Evolutionary conservation across 2,329 filamentous ascomycete genomes (phyloP).

Genomic region (Hypomyces perniciosus): DNA sequence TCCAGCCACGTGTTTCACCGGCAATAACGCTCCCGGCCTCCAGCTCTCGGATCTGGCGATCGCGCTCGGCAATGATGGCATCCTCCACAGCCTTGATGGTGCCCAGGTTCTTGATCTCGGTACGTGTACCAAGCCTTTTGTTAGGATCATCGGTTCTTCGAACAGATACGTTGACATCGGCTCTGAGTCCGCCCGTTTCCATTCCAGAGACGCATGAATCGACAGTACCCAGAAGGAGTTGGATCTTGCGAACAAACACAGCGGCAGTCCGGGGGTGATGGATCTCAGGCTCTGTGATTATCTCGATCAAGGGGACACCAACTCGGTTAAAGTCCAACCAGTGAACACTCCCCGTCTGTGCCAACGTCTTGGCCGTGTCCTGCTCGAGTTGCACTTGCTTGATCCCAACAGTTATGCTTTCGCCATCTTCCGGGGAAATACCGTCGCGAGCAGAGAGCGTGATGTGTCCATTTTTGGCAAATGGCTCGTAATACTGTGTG

Average conservation of each 20-base stretch:
- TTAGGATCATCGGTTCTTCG: conserved; percentile 45
- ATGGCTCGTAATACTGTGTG: conserved; percentile 83
- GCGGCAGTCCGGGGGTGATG: conserved; percentile 83
- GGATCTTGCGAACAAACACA: conserved; percentile 82
- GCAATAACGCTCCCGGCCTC: conserved; percentile 67
- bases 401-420: conserved; percentile 69
- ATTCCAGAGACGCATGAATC: conserved; percentile 87
- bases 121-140: conserved; percentile 66
- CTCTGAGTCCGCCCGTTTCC: conserved; percentile 84
- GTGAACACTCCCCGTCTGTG: conserved; percentile 65
- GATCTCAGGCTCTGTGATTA: conserved; percentile 86
- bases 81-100: conserved; percentile 95
- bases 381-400: conserved; percentile 97
- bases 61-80: conserved; percentile 83
- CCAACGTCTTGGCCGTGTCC: conserved; percentile 90
- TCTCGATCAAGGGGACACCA: conserved; percentile 85
- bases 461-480: conserved; percentile 66
- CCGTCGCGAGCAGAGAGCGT: conserved; percentile 69
- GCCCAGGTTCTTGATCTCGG: conserved; percentile 95
- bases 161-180: conserved; percentile 94
- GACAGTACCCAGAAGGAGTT: conserved; percentile 69
- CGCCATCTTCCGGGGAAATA: conserved; percentile 66
- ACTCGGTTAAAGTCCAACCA: conserved; percentile 93
- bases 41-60: conserved; percentile 77
- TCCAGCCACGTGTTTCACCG: conserved; percentile 92